Base-by-base conservation (phyloP, 305 asterid genomes). In the Petunia hybrid region DNA sequence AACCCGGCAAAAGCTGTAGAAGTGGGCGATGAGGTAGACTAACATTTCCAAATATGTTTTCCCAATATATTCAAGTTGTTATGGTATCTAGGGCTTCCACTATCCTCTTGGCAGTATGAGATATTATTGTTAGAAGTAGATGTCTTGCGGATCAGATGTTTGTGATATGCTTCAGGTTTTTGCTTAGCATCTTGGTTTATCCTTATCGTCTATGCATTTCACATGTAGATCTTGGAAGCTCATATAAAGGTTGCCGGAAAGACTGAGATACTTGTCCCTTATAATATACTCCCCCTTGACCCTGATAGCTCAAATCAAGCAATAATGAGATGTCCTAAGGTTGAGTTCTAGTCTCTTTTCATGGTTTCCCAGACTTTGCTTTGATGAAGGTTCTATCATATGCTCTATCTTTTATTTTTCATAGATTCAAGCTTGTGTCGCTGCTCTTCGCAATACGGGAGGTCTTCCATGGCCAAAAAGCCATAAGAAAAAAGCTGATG, bases 391-490 rank as follows among this genome's bases (percentile, higher is more conserved):
- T 42, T 42, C 64, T 69, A 16, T 59, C 45, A 79, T 81, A 31
- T 82, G 80, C 53, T 69, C 73, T 31, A 13, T 76, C 77, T 46
- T 56, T 79, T 64, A 46, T 41, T 63, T 42, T 46, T 84, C 56
- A 48, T 88, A 96, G 99, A 94, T 96, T 88, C 91, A 87, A 93
- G 98, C 99, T 87, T 91, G 98, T 85, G 98, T 96, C 80, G 85
- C 90, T 86, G 95, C 99, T 77, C 96, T 96, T 82, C 98, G 98
- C 78, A 93, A 89, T 82, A 94, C 84, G 77, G 87, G 99, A 84
- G 99, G 98, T 81, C 97, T 96, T 66, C 97, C 97, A 57, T 92
- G 99, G 99, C 97, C 97, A 35, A 94, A 93, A 85, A 98, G 92
- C 78, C 88, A 84, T 82, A 92, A 90, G 87, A 93, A 86, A 85